These are phyloP conservation scores for Cladosporium sp. DNA, from an alignment of 2,329 filamentous ascomycete species.

Conservation along the genomic window DNA sequence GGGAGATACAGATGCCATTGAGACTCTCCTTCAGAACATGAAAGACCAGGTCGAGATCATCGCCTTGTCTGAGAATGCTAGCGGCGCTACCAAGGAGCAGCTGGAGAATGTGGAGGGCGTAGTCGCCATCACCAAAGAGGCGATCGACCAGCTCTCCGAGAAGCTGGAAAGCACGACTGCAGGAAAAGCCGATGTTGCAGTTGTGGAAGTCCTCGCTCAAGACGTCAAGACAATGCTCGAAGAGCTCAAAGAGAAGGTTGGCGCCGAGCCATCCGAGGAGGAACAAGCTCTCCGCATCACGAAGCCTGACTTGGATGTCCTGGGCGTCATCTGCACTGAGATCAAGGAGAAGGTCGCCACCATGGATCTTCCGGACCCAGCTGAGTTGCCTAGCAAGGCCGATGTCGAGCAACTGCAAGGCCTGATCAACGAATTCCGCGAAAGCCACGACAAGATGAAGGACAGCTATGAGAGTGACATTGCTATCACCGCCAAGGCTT, in stretches of 20 bases:
- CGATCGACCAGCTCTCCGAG: conserved; percentile 61
- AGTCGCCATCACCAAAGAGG: conserved; percentile 71
- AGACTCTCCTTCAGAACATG: conserved; percentile 83
- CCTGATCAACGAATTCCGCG: conserved; percentile 48
- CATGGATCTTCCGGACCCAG: conserved; percentile 66
- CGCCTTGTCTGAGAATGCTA: conserved; percentile 54
- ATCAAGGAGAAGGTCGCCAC: conserved; percentile 75
- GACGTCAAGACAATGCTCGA: conserved; percentile 74
- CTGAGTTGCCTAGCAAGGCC: conserved; percentile 68
- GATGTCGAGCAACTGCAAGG: conserved; percentile 64
- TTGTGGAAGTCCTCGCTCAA: conserved; percentile 72
- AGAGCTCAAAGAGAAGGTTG: conserved; percentile 49
- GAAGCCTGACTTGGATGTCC: conserved; percentile 75
- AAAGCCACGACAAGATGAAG: conserved; percentile 62
- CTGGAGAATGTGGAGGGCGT: conserved; percentile 62
- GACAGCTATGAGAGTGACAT: conserved; percentile 71
- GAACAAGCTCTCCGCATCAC: conserved; percentile 57
- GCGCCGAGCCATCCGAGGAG: conserved; percentile 42
- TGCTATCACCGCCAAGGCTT: conserved; percentile 70
- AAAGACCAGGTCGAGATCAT: conserved; percentile 86
- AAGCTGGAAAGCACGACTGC: conserved; percentile 65
- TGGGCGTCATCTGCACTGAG: conserved; percentile 78
- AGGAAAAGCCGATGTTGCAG: conserved; percentile 72
- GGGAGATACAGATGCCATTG: conserved; percentile 86
- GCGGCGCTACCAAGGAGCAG: conserved; percentile 63